Evolutionary conservation across 345 rosid genomes (phyloP), one percentile per base, ranked within the genome.

Genomic region (Ceriops zippeliana): DNA sequence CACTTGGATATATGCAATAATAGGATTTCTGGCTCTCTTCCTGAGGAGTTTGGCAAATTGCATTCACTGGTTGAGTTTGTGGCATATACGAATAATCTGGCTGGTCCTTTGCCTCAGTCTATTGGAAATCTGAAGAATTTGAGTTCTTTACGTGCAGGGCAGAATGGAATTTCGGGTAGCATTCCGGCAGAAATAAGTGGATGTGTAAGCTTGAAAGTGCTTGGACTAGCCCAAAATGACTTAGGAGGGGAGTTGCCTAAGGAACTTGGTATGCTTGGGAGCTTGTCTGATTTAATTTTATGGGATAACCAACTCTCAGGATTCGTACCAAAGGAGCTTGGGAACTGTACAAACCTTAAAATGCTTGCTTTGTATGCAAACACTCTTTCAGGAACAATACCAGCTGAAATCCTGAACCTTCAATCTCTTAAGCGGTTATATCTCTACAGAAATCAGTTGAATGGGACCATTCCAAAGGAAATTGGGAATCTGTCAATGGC

Each of bases 171-270:
- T 52, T 87, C 92, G 3, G 97, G 97, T 56, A 73, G 82, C 65
- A 86, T 91, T 67, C 97, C 96, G 2, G 65, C 83, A 1, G 91
- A 86, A 67, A 89, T 91, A 68, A 75, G 90, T 70, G 82, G 87
- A 52, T 91, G 97, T 62, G 80, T 70, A 73, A 87, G 87, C 76
- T 70, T 91, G 63, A 62, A 83, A 86, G 76, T 89, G 74, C 81
- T 91, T 70, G 97, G 97, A 59, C 79, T 89, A 73, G 90, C 97
- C 24, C 96, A 91, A 76, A 89, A 89, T 78, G 73, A 78, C 57
- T 81, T 91, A 9, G 89, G 86, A 73, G 97, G 92, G 63, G 63
- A 80, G 70, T 83, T 91, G 69, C 97, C 96, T 3, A 79, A 60
- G 65, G 86, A 87, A 77, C 79, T 89, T 37, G 80, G 81, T 28